Evolutionary conservation across 164 flowering plant species (phyloP).

Genomic region (Aristolochia californica): DNA sequence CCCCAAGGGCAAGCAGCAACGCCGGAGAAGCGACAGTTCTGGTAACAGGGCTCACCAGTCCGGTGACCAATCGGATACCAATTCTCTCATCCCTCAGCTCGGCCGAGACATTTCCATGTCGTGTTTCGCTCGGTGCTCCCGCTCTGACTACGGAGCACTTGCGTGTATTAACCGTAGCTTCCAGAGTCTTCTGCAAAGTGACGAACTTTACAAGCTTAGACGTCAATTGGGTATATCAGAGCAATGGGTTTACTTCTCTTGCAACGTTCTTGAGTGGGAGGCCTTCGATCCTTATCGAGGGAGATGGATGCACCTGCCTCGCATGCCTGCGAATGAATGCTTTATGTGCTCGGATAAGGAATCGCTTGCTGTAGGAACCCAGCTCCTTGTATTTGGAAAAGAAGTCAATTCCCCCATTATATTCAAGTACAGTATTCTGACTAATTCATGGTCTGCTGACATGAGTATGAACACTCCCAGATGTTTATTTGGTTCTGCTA

Average conservation of each 20-base stretch:
- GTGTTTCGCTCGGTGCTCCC: slow-evolving; percentile 63
- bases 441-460: slow-evolving; percentile 77
- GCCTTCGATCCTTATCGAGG: slow-evolving; percentile 68
- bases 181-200: slow-evolving; percentile 40
- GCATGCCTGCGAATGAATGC: slow-evolving; percentile 60
- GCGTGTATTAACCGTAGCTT: slow-evolving; percentile 61
- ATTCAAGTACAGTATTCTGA: slow-evolving; percentile 65
- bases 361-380: slow-evolving; percentile 91
- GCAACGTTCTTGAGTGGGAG: slow-evolving; percentile 75
- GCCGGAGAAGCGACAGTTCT: background rate
- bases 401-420: slow-evolving; percentile 53
- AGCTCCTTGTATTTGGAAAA: slow-evolving; percentile 87
- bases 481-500: slow-evolving; percentile 91
- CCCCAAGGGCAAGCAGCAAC: slow-evolving; percentile 21
- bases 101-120: slow-evolving; percentile 66
- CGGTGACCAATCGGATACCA: slow-evolving; percentile 18
- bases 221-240: slow-evolving; percentile 48
- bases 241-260: slow-evolving; percentile 92
- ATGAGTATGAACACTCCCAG: slow-evolving; percentile 69
- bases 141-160: slow-evolving; percentile 73
- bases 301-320: slow-evolving; percentile 81
- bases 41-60: background rate
- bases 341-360: slow-evolving; percentile 84
- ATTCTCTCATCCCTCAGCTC: slow-evolving; percentile 41
- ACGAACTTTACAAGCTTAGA: slow-evolving; percentile 64